phyloP scores from a whole-genome alignment of 2,329 filamentous ascomycete species.

The Curvularia eragrostidis region DNA sequence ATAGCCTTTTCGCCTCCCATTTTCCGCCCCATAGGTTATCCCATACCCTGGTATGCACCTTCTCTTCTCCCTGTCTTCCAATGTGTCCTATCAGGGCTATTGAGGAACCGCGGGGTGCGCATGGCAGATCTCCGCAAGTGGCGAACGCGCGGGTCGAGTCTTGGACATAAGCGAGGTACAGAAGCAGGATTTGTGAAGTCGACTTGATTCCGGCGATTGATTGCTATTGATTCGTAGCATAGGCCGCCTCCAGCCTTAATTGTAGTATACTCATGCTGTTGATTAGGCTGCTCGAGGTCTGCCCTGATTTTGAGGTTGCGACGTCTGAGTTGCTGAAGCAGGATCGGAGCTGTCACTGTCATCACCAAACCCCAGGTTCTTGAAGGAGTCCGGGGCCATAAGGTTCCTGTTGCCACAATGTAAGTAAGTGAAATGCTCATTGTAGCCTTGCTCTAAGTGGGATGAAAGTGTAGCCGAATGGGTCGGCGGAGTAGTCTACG shows the following conservation, averaged over 20 bases:
- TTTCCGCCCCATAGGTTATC: conserved; percentile 3
- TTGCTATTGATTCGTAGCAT: conserved; percentile 37
- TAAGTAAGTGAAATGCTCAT: conserved; percentile 28
- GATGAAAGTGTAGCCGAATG: not conserved
- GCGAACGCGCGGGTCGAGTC: conserved; percentile 15
- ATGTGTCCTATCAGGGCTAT: conserved; percentile 40
- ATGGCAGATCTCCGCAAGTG: conserved; percentile 3
- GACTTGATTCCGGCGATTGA: conserved; percentile 26
- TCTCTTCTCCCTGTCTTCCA: not conserved
- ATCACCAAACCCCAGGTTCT: conserved; percentile 82
- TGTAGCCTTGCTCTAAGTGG: conserved; percentile 1
- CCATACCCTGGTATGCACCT: not conserved
- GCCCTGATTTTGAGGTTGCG: conserved; percentile 32
- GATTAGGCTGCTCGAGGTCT: conserved; percentile 35
- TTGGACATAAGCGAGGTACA: conserved; percentile 14
- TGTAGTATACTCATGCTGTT: conserved; percentile 22
- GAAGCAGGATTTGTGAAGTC: conserved; percentile 14
- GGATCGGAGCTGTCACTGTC: conserved; percentile 26
- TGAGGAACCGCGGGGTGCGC: conserved; percentile 12
- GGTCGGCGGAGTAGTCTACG: conserved; percentile 44
- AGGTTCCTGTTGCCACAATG: conserved; percentile 66
- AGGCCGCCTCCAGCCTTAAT: conserved; percentile 27
- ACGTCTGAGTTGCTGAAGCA: conserved; percentile 38
- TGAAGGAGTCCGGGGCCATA: conserved; percentile 95
- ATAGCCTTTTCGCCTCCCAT: conserved; percentile 8